These are phyloP conservation scores for Linanthus parryae DNA, from an alignment of 148 eudicot species.

Conservation along the genomic window DNA sequence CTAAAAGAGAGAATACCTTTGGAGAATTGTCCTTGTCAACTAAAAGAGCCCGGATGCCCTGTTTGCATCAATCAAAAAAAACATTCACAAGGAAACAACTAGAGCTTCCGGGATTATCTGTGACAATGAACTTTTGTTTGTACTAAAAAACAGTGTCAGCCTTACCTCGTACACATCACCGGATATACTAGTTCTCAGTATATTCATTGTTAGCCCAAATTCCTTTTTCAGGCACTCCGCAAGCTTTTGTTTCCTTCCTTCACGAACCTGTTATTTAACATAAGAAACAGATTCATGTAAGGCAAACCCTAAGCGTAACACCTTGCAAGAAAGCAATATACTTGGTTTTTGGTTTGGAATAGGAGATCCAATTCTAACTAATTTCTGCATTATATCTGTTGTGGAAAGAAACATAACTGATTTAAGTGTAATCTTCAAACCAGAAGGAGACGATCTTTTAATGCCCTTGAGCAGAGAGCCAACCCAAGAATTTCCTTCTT, in stretches of 20 bases:
- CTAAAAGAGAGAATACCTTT: constrained; percentile 45
- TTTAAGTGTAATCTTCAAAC: constrained; percentile 71
- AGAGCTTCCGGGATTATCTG: not conserved
- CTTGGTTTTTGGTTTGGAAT: too few species aligned
- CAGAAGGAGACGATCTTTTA: constrained; percentile 88
- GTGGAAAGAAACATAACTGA: constrained; percentile 42
- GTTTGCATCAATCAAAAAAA: too few species aligned
- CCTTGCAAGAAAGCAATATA: too few species aligned
- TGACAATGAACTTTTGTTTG: not conserved
- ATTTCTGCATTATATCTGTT: not conserved
- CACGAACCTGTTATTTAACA: constrained; percentile 51
- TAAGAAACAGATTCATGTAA: not conserved
- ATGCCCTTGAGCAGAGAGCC: constrained; percentile 61
- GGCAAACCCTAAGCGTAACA: not conserved
- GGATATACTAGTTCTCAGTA: constrained; percentile 55
- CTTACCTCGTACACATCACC: constrained; percentile 88
- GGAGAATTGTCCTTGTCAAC: constrained; percentile 94
- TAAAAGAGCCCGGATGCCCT: constrained; percentile 94
- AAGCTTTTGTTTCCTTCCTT: constrained; percentile 66
- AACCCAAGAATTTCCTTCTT: constrained; percentile 94
- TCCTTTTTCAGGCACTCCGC: constrained; percentile 84
- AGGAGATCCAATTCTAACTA: too few species aligned
- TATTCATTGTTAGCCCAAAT: constrained; percentile 81
- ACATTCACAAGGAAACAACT: not conserved
- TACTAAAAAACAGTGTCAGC: too few species aligned